Evolutionary conservation across 331 rosid species (phyloP).

Genomic region (Arachis monticola): DNA sequence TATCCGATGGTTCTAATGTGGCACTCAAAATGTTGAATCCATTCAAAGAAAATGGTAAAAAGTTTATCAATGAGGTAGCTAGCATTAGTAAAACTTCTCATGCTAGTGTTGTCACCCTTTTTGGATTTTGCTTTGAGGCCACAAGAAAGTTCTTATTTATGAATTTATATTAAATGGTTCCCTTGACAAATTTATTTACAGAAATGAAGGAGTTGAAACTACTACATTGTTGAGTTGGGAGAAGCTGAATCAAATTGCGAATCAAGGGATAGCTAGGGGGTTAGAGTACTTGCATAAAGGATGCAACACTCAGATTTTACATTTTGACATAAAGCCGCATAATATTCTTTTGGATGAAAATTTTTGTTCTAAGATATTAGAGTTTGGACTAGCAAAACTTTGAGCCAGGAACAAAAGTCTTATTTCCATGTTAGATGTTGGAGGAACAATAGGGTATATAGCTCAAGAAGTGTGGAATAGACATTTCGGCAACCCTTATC

Average conservation of each 20-base stretch:
- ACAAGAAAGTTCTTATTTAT: background rate
- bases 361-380: background rate
- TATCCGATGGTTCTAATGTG: conserved; percentile 28
- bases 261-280: background rate
- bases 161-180: background rate
- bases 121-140: background rate
- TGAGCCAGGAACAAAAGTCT: background rate
- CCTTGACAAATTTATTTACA: background rate
- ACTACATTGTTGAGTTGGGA: background rate
- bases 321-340: background rate
- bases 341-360: background rate
- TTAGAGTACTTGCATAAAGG: background rate
- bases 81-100: conserved; percentile 3
- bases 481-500: background rate
- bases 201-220: background rate
- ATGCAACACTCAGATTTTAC: background rate
- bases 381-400: background rate
- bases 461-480: background rate
- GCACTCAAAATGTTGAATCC: conserved; percentile 7
- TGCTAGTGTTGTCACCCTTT: background rate
- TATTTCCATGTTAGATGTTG: background rate
- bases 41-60: background rate
- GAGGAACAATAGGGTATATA: background rate
- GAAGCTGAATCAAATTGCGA: background rate
- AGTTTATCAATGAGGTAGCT: background rate